These are phyloP conservation scores for Fusarium sterilihyphosum DNA, from an alignment of 2,329 filamentous ascomycete species.

Conservation along the genomic window DNA sequence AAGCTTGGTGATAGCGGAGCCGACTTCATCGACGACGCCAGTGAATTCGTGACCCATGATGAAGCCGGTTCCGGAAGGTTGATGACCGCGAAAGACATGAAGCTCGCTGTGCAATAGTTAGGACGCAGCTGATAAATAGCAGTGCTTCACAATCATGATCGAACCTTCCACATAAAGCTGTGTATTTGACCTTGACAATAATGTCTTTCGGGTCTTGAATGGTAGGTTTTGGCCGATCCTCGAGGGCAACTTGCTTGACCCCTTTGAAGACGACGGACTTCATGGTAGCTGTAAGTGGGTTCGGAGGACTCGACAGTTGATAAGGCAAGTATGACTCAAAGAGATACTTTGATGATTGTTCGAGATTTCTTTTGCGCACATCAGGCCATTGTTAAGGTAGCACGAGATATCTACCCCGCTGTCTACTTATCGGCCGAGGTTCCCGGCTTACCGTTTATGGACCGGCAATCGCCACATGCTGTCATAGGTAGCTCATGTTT, in stretches of 20 bases:
- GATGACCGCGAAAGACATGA: conserved; percentile 83
- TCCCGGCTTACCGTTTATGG: not conserved
- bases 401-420: too few relatives aligned
- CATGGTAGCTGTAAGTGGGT: not conserved
- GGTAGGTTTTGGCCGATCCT: conserved; percentile 9
- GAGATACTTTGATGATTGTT: too few relatives aligned
- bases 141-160: too few relatives aligned
- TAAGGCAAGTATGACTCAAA: too few relatives aligned
- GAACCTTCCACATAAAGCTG: conserved; percentile 27
- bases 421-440: not conserved
- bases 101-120: conserved; percentile 60
- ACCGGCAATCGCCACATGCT: not conserved
- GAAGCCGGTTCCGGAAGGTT: conserved; percentile 70
- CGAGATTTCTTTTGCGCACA: too few relatives aligned
- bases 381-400: too few relatives aligned
- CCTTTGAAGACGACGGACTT: conserved; percentile 29
- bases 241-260: not conserved
- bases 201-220: conserved; percentile 5
- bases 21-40: conserved; percentile 74
- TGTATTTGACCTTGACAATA: conserved; percentile 22
- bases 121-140: too few relatives aligned
- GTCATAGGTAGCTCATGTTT: not conserved
- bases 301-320: fast-evolving
- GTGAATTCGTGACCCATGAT: conserved; percentile 85
- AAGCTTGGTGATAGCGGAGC: conserved; percentile 56